Percentiles rank a stretch among this genome's conserved stretches.
Conservation (phyloP, 805 yeast genomes). For the Candida ascalaphidarum region DNA sequence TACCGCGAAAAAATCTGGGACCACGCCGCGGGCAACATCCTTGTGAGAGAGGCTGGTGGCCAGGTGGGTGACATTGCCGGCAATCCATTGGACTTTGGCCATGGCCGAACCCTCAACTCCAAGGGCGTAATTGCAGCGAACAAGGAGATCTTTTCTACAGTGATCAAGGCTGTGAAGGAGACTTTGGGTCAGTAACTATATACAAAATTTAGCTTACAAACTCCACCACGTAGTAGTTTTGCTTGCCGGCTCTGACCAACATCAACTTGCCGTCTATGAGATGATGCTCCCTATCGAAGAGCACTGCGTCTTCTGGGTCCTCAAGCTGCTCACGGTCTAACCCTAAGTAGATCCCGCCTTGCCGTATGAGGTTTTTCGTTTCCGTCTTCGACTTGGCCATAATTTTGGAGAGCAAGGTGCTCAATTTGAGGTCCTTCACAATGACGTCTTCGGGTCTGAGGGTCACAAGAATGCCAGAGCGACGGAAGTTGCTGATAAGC, state of each 20-base stretch:
- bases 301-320: constrained; percentile 41
- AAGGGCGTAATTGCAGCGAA: constrained; percentile 92
- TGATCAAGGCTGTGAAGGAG: constrained; percentile 38
- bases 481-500: constrained; percentile 46
- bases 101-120: constrained; percentile 72
- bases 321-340: constrained; percentile 41
- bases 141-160: constrained; percentile 36
- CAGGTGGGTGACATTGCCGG: constrained; percentile 81
- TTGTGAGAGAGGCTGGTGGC: constrained; percentile 89
- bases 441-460: constrained; percentile 21
- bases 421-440: constrained; percentile 34
- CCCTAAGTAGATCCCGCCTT: constrained; percentile 73
- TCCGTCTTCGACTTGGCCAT: constrained; percentile 46
- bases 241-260: constrained; percentile 69
- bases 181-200: constrained; percentile 8
- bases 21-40: constrained; percentile 91
- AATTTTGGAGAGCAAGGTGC: constrained; percentile 42
- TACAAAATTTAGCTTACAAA: neutral
- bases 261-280: constrained; percentile 54
- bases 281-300: constrained; percentile 37
- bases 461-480: constrained; percentile 45
- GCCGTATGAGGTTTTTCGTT: constrained; percentile 50
- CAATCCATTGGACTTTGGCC: constrained; percentile 65
- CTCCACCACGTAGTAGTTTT: constrained; percentile 45
- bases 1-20: constrained; percentile 98